Evolutionary conservation across 73 alveolate species (phyloP).

Genomic region (Paramecium biaurelia): DNA sequence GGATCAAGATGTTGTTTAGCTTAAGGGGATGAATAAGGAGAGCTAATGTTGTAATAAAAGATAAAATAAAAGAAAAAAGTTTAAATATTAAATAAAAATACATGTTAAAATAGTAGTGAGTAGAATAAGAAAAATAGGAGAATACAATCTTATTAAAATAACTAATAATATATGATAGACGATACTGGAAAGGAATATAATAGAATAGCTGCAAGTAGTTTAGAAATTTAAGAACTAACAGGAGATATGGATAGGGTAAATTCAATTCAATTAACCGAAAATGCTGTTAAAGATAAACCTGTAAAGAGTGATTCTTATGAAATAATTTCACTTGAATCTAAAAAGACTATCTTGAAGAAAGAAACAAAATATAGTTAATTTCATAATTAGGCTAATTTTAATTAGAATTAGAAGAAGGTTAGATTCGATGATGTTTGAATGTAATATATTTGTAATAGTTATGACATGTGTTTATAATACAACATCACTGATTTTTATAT

Average conservation of each 20-base stretch:
- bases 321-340: not conserved
- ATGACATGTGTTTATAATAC: not conserved
- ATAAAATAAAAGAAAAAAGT: not conserved
- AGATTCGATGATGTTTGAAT: not conserved
- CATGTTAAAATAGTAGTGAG: not conserved
- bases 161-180: not conserved
- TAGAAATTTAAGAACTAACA: not conserved
- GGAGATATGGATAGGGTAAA: not conserved
- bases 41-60: not conserved
- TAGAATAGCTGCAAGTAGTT: not conserved
- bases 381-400: not conserved
- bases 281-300: not conserved
- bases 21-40: not conserved
- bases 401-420: not conserved
- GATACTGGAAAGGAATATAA: not conserved
- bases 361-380: not conserved
- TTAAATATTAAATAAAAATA: not conserved
- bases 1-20: not conserved
- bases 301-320: not conserved
- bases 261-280: not conserved
- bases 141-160: not conserved
- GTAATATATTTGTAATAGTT: not conserved
- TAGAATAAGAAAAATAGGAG: not conserved
- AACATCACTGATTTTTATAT: not conserved
- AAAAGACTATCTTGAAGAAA: constrained; percentile 1